Evolutionary conservation across 805 yeast species (phyloP).

Genomic region (Ogataea trehaloabstinens): DNA sequence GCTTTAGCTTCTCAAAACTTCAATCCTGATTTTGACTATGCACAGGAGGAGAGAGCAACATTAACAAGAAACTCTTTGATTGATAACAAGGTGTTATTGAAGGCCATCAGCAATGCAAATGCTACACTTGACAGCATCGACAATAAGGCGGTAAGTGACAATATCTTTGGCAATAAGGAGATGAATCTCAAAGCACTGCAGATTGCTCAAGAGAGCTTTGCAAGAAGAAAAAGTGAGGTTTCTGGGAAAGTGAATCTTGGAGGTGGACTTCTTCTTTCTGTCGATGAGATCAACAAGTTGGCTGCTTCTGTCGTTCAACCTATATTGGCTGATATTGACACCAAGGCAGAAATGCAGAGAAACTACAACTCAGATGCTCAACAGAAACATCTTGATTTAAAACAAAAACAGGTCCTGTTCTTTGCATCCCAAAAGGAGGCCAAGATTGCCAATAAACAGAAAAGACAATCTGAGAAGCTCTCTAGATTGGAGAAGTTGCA

Average conservation of each 20-base stretch:
- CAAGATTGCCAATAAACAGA: constrained; percentile 34
- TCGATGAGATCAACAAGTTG: constrained; percentile 71
- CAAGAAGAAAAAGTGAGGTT: constrained; percentile 45
- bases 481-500: constrained; percentile 47
- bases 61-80: constrained; percentile 36
- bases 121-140: constrained; percentile 28
- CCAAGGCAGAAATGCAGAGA: constrained; percentile 70
- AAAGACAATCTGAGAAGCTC: constrained; percentile 30
- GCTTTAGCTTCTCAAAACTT: constrained; percentile 54
- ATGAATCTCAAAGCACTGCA: constrained; percentile 70
- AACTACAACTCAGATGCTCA: constrained; percentile 45
- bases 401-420: constrained; percentile 37
- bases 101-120: constrained; percentile 53
- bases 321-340: constrained; percentile 68
- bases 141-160: constrained; percentile 22
- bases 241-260: constrained; percentile 74
- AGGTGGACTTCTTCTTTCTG: constrained; percentile 79
- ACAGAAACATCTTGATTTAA: constrained; percentile 39
- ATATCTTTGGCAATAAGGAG: constrained; percentile 29
- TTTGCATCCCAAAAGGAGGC: constrained; percentile 38
- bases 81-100: constrained; percentile 43
- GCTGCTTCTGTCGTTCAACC: constrained; percentile 83
- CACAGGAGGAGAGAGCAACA: constrained; percentile 41
- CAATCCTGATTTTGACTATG: constrained; percentile 37
- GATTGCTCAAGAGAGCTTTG: constrained; percentile 67